A percentile compares a stretch with the other conserved stretches of the same genome.
phyloP scores from a whole-genome alignment of 2,329 filamentous ascomycete genomes.

The Microcyclospora pomicola region DNA sequence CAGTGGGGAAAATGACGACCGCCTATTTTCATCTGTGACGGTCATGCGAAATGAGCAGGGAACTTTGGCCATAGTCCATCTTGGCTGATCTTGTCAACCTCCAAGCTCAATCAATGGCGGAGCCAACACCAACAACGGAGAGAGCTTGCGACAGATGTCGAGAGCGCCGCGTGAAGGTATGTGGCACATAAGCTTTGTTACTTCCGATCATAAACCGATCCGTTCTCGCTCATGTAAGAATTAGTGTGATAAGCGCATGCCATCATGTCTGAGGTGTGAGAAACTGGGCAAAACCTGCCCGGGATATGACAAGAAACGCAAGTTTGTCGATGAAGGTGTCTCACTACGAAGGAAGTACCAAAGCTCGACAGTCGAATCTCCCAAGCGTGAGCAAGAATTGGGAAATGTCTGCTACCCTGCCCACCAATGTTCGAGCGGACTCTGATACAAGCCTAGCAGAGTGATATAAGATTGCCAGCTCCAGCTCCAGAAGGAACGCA shows the following conservation, averaged over 20 bases:
- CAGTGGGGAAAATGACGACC: no score
- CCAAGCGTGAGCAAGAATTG: no score
- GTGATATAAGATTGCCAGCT: no score
- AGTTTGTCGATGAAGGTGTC: slow-evolving; percentile 23
- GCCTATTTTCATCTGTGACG: no score
- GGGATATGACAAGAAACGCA: slow-evolving; percentile 24
- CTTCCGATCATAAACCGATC: slow-evolving; percentile 1
- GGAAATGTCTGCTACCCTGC: no score
- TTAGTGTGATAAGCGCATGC: slow-evolving; percentile 21
- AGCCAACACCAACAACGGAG: slow-evolving; percentile 10
- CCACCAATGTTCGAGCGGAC: no score
- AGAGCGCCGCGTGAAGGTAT: slow-evolving; percentile 22
- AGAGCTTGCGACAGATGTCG: slow-evolving; percentile 22
- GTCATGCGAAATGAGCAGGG: no score
- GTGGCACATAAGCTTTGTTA: neutral
- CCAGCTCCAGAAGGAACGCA: no score
- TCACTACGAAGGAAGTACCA: slow-evolving; percentile 20
- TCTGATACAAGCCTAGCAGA: neutral
- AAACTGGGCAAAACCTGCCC: slow-evolving; percentile 23
- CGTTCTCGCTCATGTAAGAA: neutral
- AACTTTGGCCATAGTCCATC: no score
- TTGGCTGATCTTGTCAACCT: no score
- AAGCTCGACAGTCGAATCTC: neutral
- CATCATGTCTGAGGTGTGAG: slow-evolving; percentile 20
- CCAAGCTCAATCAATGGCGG: no score